Percentiles rank a stretch among this genome's conserved stretches.
These are phyloP conservation scores for Dictyophora rubrovolvata DNA, from an alignment of 768 basidiomycete genomes.

Conservation along the genomic window DNA sequence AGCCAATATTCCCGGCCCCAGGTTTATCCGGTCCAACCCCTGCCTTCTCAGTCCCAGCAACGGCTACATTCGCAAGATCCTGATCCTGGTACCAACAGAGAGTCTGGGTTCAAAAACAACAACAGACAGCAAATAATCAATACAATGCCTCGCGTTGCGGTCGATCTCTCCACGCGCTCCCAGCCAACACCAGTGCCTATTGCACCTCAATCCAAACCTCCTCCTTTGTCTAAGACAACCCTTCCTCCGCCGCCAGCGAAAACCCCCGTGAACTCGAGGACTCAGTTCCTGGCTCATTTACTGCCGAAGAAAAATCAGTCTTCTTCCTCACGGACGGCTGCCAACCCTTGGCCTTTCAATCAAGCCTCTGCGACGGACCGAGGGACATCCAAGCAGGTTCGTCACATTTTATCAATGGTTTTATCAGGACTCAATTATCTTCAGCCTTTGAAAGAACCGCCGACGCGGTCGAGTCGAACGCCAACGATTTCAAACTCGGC, in stretches of 20 bases:
- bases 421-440: not conserved
- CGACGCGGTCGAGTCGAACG: not conserved
- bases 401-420: not conserved
- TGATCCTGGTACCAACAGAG: not conserved
- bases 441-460: not conserved
- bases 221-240: not conserved
- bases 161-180: not conserved
- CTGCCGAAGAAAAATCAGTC: not conserved
- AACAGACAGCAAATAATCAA: not conserved
- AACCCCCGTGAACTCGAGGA: slow-evolving; percentile 1
- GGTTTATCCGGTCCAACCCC: not conserved
- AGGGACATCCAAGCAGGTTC: not conserved
- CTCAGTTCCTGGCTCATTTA: not conserved
- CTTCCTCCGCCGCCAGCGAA: not conserved
- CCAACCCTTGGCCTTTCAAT: slow-evolving; percentile 7
- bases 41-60: not conserved
- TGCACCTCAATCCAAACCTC: not conserved
- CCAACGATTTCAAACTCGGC: not conserved
- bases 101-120: not conserved
- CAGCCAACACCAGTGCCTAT: not conserved
- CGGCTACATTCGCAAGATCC: not conserved
- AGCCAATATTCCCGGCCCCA: not conserved
- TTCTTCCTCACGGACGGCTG: not conserved
- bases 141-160: not conserved
- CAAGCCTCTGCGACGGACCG: slow-evolving; percentile 1